Percentiles rank a stretch among this genome's conserved stretches.
Evolutionary conservation across 1,284 basidiomycete genomes (phyloP).

Genomic region (Ceratobasidium papillatum): DNA sequence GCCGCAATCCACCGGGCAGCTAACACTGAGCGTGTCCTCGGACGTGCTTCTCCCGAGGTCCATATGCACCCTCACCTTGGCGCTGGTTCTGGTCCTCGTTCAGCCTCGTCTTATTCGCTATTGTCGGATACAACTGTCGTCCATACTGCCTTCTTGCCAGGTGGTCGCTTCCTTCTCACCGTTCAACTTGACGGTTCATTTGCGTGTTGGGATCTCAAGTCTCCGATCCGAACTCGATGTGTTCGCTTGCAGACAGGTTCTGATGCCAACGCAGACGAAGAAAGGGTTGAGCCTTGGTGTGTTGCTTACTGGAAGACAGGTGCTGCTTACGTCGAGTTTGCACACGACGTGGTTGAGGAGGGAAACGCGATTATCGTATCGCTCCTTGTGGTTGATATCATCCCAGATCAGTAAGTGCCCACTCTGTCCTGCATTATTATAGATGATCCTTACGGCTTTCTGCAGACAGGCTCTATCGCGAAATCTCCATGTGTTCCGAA

Average conservation of each 20-base stretch:
- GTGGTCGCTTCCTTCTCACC: slow-evolving; percentile 40
- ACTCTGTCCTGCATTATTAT: background rate
- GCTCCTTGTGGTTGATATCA: slow-evolving; percentile 21
- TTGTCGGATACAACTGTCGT: slow-evolving; percentile 35
- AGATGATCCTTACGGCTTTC: slow-evolving; percentile 34
- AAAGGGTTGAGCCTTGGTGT: slow-evolving; percentile 34
- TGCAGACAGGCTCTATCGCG: slow-evolving; percentile 9
- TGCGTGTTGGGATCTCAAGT: slow-evolving; percentile 37
- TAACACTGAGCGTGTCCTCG: slow-evolving; percentile 26
- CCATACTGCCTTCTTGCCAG: slow-evolving; percentile 40
- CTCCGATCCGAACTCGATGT: slow-evolving; percentile 33
- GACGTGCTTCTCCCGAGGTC: slow-evolving; percentile 38
- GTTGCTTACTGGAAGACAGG: slow-evolving; percentile 40
- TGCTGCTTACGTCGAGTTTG: slow-evolving; percentile 38
- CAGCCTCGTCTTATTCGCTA: slow-evolving; percentile 34
- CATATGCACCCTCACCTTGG: slow-evolving; percentile 41
- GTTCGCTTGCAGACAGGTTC: slow-evolving; percentile 35
- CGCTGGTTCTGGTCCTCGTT: slow-evolving; percentile 19
- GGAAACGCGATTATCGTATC: slow-evolving; percentile 28
- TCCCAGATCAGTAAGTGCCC: slow-evolving; percentile 36
- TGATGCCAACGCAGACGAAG: slow-evolving; percentile 22
- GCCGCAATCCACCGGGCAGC: slow-evolving; percentile 30
- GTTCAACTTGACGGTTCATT: slow-evolving; percentile 39
- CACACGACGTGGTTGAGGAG: slow-evolving; percentile 38
- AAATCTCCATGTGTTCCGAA: slow-evolving; percentile 37